Evolutionary conservation across 495 filamentous ascomycete genomes (phyloP).

Genomic region (Rostrohypoxylon terebratum): DNA sequence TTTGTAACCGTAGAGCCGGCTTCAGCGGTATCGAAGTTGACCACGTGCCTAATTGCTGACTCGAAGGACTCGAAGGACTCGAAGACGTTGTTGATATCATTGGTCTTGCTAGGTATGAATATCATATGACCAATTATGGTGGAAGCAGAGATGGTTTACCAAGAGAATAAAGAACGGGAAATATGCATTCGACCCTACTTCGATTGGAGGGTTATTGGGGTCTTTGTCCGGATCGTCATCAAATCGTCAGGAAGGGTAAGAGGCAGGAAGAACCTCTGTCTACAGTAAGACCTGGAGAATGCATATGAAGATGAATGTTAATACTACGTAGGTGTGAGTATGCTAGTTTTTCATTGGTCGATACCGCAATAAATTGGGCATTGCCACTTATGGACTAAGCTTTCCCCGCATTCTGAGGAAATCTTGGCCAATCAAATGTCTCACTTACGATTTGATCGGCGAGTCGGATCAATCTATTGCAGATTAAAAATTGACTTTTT

Average conservation of each 20-base stretch:
- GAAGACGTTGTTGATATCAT: background rate
- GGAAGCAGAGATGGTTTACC: background rate
- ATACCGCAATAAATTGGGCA: conserved; percentile 9
- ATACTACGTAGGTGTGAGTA: conserved; percentile 15
- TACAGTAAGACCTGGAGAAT: conserved; percentile 2
- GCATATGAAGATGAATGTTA: conserved; percentile 10
- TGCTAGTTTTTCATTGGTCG: conserved; percentile 24
- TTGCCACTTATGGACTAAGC: conserved; percentile 29
- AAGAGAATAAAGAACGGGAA: conserved; percentile 18
- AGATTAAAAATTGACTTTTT: conserved; percentile 33
- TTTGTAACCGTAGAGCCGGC: background rate
- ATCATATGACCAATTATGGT: conserved; percentile 19
- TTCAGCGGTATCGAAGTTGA: background rate
- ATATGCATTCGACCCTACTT: background rate
- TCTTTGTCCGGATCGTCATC: conserved; percentile 36
- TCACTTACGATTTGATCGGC: conserved; percentile 15
- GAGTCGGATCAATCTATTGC: conserved; percentile 39
- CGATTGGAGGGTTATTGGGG: background rate
- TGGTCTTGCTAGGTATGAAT: background rate
- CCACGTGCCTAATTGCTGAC: conserved; percentile 8
- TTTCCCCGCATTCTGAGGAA: conserved; percentile 39
- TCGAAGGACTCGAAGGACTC: background rate
- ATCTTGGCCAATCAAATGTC: conserved; percentile 23
- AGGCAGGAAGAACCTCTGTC: conserved; percentile 11
- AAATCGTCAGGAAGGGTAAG: conserved; percentile 12